A percentile compares a stretch with the other conserved stretches of the same genome.
Conservation (phyloP, 495 filamentous ascomycete species). For the Trichocladium uniseriatum region DNA sequence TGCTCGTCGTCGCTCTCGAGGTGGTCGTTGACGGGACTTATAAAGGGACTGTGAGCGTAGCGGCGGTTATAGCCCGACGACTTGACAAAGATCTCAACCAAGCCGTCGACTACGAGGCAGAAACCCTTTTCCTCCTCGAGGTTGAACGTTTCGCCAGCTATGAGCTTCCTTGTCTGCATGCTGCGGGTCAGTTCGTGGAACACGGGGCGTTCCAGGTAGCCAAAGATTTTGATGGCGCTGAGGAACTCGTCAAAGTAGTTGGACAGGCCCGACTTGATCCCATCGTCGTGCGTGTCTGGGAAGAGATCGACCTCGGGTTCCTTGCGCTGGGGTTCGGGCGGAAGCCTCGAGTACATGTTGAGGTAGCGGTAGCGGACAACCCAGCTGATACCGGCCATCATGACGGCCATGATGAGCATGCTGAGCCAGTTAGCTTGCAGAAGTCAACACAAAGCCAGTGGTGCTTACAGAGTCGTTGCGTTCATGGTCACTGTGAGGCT, state of each 20-base stretch:
- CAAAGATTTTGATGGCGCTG: constrained; percentile 98
- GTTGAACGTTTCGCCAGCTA: constrained; percentile 89
- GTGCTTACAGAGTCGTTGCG: constrained; percentile 76
- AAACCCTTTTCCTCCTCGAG: constrained; percentile 97
- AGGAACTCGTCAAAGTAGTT: constrained; percentile 97
- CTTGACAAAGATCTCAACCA: constrained; percentile 98
- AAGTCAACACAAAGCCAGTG: background rate
- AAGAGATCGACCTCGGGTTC: constrained; percentile 93
- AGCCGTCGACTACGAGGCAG: constrained; percentile 90
- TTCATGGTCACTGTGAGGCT: constrained; percentile 97
- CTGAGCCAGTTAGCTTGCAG: constrained; percentile 31
- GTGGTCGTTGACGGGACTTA: constrained; percentile 19
- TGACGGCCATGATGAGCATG: constrained; percentile 63
- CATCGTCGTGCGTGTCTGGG: constrained; percentile 81
- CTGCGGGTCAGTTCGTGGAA: constrained; percentile 96
- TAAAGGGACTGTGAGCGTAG: constrained; percentile 10
- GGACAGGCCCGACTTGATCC: constrained; percentile 79
- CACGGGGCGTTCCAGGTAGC: constrained; percentile 89
- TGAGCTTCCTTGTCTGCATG: constrained; percentile 94
- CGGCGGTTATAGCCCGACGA: constrained; percentile 53
- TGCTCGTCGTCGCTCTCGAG: constrained; percentile 59
- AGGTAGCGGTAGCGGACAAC: constrained; percentile 87
- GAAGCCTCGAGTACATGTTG: constrained; percentile 89
- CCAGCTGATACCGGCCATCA: constrained; percentile 79
- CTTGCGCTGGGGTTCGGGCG: constrained; percentile 89